Evolutionary conservation across 2,329 filamentous ascomycete genomes (phyloP), one percentile per base, ranked within the genome.

Genomic region (Talaromyces sp.): DNA sequence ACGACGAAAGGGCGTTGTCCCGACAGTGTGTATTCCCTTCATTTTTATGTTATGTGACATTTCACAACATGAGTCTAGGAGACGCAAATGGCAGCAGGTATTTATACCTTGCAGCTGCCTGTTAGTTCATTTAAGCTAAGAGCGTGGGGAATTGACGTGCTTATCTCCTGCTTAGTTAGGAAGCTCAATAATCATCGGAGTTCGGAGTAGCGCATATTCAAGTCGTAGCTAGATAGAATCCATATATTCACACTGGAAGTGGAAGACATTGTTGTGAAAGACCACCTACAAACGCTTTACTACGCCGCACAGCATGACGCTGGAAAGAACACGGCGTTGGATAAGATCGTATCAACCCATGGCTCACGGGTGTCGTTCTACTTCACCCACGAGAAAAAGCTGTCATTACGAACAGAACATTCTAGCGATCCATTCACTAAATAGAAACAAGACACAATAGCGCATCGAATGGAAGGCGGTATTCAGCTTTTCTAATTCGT

Each of bases 401-500:
- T 31, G 27, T 6, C 3, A 6, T 31, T 31, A 31, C 27, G 27
- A 31, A 31, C 3, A 7, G 4, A 31, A 6, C 27, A 31, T 31
- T 31, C 27, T 6, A 31, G 27, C 27, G 27, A 31, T 1, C 27
- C 6, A 7, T 56, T 15, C 39, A 39, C 33, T 19, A 9, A 3
- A 19, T 11, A 3, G 1, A 33, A 31, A 31, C 4, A 31, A 31
- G 27, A 35, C 27, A 52, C 31, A 11, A 9, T 33, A 10, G 10
- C 5, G 17, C 8, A 33, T 54, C 35, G 47, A 61, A 65, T 65
- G 22, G 49, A 61, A 65, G 58, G 63, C 63, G 63, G 63, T 61
- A 57, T 64, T 60, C 41, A 59, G 54, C 54, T 64, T 39, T 54
- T 54, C 50, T 54, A 60, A 59, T 66, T 66, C 60, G 52, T 62